Conservation (phyloP, 2,329 filamentous ascomycete genomes). For the Curvularia sp. region DNA sequence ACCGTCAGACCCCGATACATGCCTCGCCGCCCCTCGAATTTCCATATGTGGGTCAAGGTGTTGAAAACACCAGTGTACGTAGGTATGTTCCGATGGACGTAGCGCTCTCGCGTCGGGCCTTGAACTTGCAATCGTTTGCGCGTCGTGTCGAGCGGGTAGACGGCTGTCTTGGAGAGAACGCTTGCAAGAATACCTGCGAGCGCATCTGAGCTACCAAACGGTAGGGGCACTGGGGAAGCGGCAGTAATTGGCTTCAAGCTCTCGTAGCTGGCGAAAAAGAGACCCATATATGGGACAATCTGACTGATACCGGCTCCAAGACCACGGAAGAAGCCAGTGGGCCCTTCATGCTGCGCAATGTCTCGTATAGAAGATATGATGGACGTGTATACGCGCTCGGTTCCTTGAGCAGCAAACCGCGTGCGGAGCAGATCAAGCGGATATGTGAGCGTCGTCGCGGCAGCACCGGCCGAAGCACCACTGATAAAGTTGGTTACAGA, state of each 20-base stretch:
- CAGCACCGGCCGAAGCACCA: conserved; percentile 81
- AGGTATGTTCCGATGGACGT: conserved; percentile 87
- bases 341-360: conserved; percentile 78
- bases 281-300: conserved; percentile 95
- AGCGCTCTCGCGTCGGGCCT: conserved; percentile 79
- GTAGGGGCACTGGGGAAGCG: conserved; percentile 63
- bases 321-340: conserved; percentile 84
- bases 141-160: conserved; percentile 92
- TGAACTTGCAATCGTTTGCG: conserved; percentile 95
- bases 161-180: conserved; percentile 81
- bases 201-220: conserved; percentile 81
- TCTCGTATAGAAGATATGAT: conserved; percentile 72
- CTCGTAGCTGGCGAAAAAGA: conserved; percentile 94
- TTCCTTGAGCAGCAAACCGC: conserved; percentile 94
- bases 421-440: conserved; percentile 92
- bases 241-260: conserved; percentile 61
- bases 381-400: conserved; percentile 76
- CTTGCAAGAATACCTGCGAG: conserved; percentile 81
- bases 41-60: conserved; percentile 72
- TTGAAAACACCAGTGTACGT: conserved; percentile 72
- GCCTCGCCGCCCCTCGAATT: conserved; percentile 76
- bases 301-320: conserved; percentile 81
- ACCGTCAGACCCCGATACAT: conserved; percentile 89
- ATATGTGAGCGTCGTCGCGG: conserved; percentile 85
- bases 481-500: conserved; percentile 81